These are phyloP conservation scores for Prunus armeniaca DNA, from an alignment of 306 rosid species.

Conservation along the genomic window DNA sequence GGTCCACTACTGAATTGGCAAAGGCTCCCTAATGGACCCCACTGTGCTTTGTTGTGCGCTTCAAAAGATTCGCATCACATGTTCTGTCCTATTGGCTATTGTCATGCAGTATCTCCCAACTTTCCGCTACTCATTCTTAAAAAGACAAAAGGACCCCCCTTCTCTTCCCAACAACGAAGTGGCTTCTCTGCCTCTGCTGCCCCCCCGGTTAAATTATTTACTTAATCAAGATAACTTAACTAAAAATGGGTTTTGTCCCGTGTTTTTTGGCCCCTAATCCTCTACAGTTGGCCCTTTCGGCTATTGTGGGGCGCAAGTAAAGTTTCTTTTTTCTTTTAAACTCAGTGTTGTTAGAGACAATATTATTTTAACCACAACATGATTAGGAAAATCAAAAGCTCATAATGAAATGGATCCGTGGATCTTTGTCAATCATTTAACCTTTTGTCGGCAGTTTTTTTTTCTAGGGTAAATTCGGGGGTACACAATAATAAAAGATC, in stretches of 20 bases:
- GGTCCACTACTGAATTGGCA: not conserved
- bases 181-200: not conserved
- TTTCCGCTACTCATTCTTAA: conserved; percentile 12
- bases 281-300: not conserved
- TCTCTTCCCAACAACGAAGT: not conserved
- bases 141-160: not conserved
- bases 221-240: not conserved
- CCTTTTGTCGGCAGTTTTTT: not conserved
- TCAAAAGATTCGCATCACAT: conserved; percentile 50
- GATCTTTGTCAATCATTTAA: not conserved
- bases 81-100: conserved; percentile 22
- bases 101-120: conserved; percentile 24
- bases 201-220: not conserved
- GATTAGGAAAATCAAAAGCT: not conserved
- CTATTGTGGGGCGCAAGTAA: not conserved
- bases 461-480: not conserved
- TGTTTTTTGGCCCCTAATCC: not conserved
- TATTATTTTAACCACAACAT: not conserved
- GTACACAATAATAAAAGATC: not conserved
- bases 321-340: not conserved
- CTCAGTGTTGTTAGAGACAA: not conserved
- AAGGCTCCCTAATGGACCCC: no score
- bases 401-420: not conserved
- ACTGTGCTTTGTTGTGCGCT: conserved; percentile 12
- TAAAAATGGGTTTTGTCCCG: not conserved